phyloP scores from a whole-genome alignment of 2,329 filamentous ascomycete genomes.

The Metarhizium sp. region DNA sequence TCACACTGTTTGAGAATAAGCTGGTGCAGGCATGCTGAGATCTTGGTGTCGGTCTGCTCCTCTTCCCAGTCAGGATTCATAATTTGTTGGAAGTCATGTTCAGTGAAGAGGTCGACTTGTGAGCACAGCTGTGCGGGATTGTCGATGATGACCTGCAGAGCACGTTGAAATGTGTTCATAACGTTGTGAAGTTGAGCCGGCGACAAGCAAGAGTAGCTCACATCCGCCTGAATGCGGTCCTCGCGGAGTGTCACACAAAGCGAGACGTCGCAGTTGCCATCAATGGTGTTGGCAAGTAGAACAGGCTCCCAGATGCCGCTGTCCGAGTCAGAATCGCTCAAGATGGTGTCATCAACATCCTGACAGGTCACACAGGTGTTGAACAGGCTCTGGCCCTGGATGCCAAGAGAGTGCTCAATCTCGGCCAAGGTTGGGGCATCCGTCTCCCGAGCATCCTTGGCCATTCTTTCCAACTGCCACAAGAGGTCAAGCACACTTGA shows the following conservation, averaged over 20 bases:
- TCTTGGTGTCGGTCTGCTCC: constrained; percentile 27
- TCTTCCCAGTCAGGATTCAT: constrained; percentile 40
- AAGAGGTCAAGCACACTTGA: constrained; percentile 24
- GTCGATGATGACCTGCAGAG: constrained; percentile 36
- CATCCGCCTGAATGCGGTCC: constrained; percentile 31
- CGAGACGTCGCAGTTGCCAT: constrained; percentile 35
- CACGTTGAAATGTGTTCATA: constrained; percentile 42
- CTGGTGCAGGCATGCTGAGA: constrained; percentile 33
- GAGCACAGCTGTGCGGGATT: constrained; percentile 31
- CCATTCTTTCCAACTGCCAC: constrained; percentile 19
- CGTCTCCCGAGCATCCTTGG: constrained; percentile 17
- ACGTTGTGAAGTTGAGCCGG: constrained; percentile 36
- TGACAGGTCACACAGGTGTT: constrained; percentile 42
- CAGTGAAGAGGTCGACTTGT: constrained; percentile 43
- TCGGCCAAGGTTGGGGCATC: constrained; percentile 36
- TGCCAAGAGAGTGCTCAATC: constrained; percentile 35
- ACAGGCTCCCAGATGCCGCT: constrained; percentile 7
- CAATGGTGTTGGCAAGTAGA: constrained; percentile 6
- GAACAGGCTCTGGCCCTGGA: constrained; percentile 34
- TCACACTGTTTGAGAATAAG: constrained; percentile 32
- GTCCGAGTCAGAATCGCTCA: constrained; percentile 8
- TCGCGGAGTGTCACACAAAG: constrained; percentile 33
- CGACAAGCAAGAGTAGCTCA: constrained; percentile 34
- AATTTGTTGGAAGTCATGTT: constrained; percentile 45
- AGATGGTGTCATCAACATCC: constrained; percentile 22